Evolutionary conservation across 768 basidiomycete genomes (phyloP), one percentile per base, ranked within the genome.

Genomic region (Rhizopogon salebrosus): DNA sequence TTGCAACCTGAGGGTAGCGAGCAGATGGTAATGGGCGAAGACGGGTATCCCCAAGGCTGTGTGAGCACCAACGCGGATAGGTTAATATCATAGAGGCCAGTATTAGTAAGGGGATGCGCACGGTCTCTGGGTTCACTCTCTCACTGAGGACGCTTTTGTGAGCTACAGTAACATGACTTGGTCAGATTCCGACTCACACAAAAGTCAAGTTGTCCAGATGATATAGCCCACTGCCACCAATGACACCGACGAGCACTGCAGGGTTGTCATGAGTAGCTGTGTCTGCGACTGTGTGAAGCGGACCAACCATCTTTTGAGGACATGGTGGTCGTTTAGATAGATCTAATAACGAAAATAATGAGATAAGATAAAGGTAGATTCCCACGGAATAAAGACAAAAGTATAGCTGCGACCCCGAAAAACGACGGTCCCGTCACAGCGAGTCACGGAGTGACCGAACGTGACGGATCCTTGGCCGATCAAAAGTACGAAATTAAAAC

Each of bases 41-140:
- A 89, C 3, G 95, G 91, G 61, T 79, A 75, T 22, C 95, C 95
- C 94, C 94, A 98, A 9, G 95, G 95, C 92, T 95, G 20, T 49
- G 23, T 24, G 29, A 26, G 48, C 23, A 40, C 29, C 27, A 29
- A n/a, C 38, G 48, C 37, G 20, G 27, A 37, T 22, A 20, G 20
- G 8, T 20, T 40, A 38, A 41, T 14, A 34, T 41, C 2, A 31
- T 9, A n/a, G 16, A 39, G n/a, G 10, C 4, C 22, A 20, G 20
- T 22, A 46, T 34, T 34, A 34, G 31, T 9, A 22, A n/a, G n/a
- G 40, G 20, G 23, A 27, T 7, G 34, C 83, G 58, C 62, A 92
- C 92, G 16, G 93, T 97, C 62, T 88, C 79, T 27, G 89, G 85
- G 65, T 90, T 86, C 42, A 92, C 80, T 20, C 83, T 75, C 63